Percentiles rank a stretch among this genome's conserved stretches.
Evolutionary conservation across 768 basidiomycete genomes (phyloP).

Genomic region (Suillus occidentalis): DNA sequence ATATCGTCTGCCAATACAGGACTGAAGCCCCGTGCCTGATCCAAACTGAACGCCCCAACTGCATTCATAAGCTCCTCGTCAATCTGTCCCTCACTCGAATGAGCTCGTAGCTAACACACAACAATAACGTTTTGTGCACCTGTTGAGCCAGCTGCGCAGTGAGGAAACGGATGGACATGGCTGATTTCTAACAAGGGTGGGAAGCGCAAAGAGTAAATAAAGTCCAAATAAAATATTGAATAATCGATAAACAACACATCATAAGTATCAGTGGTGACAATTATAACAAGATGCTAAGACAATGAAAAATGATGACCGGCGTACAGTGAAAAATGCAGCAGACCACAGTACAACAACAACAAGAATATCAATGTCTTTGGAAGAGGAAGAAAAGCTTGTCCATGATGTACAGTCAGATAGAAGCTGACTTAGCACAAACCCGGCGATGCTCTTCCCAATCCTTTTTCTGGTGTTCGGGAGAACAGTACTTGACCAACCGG

Average conservation of each 20-base stretch:
- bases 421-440: conserved; percentile 52
- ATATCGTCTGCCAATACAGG: neutral
- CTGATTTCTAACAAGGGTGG: conserved; percentile 2
- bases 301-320: neutral
- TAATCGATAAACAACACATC: conserved; percentile 1
- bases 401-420: conserved; percentile 1
- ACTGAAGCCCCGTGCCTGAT: conserved; percentile 58
- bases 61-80: conserved; percentile 92
- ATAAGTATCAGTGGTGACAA: neutral
- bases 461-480: conserved; percentile 67
- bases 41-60: conserved; percentile 90
- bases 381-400: conserved; percentile 1
- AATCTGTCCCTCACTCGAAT: conserved; percentile 51
- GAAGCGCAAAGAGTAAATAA: neutral
- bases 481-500: conserved; percentile 77
- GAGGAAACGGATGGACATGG: conserved; percentile 63
- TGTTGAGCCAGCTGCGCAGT: conserved; percentile 77
- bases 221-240: conserved; percentile 3
- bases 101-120: neutral
- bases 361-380: conserved; percentile 5
- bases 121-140: conserved; percentile 35
- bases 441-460: conserved; percentile 80
- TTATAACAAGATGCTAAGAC: neutral
- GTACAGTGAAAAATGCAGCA: neutral
- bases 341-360: neutral